Conservation (phyloP, 2,329 filamentous ascomycete genomes). For the Echinosphaeria canescens region DNA sequence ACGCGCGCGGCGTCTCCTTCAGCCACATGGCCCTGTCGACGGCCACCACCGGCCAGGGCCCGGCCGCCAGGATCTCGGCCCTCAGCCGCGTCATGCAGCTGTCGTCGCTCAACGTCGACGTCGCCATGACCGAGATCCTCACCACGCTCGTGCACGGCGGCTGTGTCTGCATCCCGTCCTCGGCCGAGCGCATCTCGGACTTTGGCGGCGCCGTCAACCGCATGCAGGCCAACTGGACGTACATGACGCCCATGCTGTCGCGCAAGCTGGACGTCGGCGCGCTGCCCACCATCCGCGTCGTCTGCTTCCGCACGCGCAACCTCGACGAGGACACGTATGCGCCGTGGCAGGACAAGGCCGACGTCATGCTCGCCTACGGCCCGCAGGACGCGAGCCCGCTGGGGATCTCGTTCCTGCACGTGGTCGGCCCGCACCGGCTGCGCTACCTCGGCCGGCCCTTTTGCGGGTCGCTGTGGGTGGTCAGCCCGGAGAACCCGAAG, state of each 20-base stretch:
- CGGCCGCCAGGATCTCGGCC: slow-evolving; percentile 22
- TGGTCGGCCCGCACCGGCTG: slow-evolving; percentile 14
- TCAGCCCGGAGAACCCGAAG: slow-evolving; percentile 26
- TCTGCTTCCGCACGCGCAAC: slow-evolving; percentile 24
- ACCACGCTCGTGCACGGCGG: slow-evolving; percentile 31
- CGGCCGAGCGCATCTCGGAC: slow-evolving; percentile 23
- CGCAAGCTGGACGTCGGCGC: slow-evolving; percentile 15
- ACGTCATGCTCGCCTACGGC: slow-evolving; percentile 26
- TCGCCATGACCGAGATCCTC: slow-evolving; percentile 29
- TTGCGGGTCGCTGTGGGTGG: slow-evolving; percentile 25
- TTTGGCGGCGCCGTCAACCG: slow-evolving; percentile 24
- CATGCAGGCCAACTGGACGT: slow-evolving; percentile 27
- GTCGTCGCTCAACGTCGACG: slow-evolving; percentile 32
- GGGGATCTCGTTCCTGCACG: slow-evolving; percentile 23
- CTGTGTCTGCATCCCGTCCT: slow-evolving; percentile 33
- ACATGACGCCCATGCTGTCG: slow-evolving; percentile 37
- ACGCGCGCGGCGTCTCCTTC: slow-evolving; percentile 38
- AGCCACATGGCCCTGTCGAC: slow-evolving; percentile 36
- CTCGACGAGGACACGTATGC: slow-evolving; percentile 24
- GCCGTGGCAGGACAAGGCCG: slow-evolving; percentile 21
- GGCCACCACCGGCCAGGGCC: slow-evolving; percentile 24
- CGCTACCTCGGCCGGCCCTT: slow-evolving; percentile 23
- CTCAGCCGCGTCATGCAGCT: slow-evolving; percentile 35
- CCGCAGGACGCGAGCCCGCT: slow-evolving; percentile 27
- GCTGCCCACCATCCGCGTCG: slow-evolving; percentile 15